These are phyloP conservation scores for Fusarium pininemorale DNA, from an alignment of 2,329 filamentous ascomycete genomes.

Conservation along the genomic window DNA sequence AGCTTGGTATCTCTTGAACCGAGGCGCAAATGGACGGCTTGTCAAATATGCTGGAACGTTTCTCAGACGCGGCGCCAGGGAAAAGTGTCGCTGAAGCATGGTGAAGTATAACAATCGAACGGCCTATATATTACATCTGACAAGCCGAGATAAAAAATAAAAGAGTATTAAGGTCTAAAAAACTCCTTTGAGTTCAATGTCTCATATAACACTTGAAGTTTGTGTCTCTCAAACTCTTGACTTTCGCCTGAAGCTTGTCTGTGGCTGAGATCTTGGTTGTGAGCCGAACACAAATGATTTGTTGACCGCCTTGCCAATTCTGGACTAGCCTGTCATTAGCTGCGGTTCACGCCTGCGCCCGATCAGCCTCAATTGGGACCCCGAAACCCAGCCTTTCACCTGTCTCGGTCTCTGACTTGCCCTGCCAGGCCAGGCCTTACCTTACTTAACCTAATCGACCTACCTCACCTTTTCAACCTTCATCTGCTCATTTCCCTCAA, in stretches of 20 bases:
- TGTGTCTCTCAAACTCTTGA: constrained; percentile 7
- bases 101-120: neutral
- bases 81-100: constrained; percentile 28
- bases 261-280: constrained; percentile 23
- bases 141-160: neutral
- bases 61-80: neutral
- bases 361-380: constrained; percentile 42
- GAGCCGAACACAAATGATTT: constrained; percentile 32
- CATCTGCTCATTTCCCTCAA: constrained; percentile 13
- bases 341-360: constrained; percentile 33
- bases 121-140: neutral
- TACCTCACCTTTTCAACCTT: constrained; percentile 19
- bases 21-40: constrained; percentile 12
- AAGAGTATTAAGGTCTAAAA: neutral
- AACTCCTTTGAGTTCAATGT: neutral
- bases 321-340: constrained; percentile 24
- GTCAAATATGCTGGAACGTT: neutral
- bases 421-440: neutral
- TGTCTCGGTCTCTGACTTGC: neutral
- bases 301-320: constrained; percentile 39
- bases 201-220: neutral
- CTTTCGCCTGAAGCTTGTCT: constrained; percentile 5
- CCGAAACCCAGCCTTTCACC: constrained; percentile 38
- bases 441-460: neutral
- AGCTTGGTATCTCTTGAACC: constrained; percentile 55